phyloP scores from a whole-genome alignment of 768 basidiomycete species.

The Tephrocybe sp. region DNA sequence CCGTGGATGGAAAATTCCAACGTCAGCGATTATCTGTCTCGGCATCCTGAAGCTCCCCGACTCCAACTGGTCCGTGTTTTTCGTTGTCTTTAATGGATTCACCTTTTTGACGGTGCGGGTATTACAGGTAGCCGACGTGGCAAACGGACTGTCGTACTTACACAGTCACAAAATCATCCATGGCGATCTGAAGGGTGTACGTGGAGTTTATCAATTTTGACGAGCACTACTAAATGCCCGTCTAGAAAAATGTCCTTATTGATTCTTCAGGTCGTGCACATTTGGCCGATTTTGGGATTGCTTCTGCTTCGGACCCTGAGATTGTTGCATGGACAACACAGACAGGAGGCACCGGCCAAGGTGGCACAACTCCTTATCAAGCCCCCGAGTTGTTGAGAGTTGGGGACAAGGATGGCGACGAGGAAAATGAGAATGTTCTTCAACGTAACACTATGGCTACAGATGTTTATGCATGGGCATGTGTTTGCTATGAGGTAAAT shows the following conservation, averaged over 20 bases:
- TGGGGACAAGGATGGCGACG: background rate
- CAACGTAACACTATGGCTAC: too few relatives aligned
- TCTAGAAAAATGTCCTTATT: too few relatives aligned
- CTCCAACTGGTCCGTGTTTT: background rate
- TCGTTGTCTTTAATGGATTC: background rate
- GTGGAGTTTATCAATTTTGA: background rate
- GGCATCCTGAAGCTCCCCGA: background rate
- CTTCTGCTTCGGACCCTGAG: too few relatives aligned
- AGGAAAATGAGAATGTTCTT: too few relatives aligned
- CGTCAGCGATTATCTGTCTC: background rate
- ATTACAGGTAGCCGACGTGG: background rate
- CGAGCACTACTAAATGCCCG: background rate
- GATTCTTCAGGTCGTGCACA: too few relatives aligned
- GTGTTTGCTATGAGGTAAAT: too few relatives aligned
- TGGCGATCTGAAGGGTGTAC: slow-evolving; percentile 4
- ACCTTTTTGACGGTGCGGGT: background rate
- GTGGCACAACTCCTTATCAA: too few relatives aligned
- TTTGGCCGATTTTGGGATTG: too few relatives aligned
- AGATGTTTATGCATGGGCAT: too few relatives aligned
- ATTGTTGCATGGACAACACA: too few relatives aligned
- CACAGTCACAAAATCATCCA: background rate
- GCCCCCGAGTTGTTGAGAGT: too few relatives aligned
- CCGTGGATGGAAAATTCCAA: slow-evolving; percentile 13
- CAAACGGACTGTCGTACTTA: background rate
- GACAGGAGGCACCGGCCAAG: too few relatives aligned